Evolutionary conservation across 192 early-diverging fungal genomes (phyloP).

Genomic region (Paraglomus brasilianum): DNA sequence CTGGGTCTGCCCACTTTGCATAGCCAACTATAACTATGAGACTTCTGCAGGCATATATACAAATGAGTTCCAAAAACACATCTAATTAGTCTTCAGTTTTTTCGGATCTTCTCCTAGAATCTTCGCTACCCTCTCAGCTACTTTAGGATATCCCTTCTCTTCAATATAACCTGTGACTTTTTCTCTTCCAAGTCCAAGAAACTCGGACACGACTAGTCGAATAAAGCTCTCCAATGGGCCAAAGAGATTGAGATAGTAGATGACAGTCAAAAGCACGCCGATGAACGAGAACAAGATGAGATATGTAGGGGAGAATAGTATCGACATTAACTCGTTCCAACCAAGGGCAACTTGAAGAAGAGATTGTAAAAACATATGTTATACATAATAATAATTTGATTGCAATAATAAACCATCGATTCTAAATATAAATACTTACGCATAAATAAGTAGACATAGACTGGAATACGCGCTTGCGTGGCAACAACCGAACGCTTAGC

Average conservation of each 20-base stretch:
- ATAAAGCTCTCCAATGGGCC: constrained; percentile 56
- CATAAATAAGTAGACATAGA: constrained; percentile 74
- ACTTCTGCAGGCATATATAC: no score
- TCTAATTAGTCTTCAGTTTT: constrained; percentile 5
- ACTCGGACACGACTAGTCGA: constrained; percentile 30
- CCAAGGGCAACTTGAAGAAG: constrained; percentile 70
- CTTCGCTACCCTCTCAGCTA: background rate
- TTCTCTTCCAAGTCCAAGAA: background rate
- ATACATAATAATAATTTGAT: background rate
- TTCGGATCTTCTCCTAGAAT: background rate
- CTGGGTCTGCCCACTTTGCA: no score
- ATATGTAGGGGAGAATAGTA: constrained; percentile 85
- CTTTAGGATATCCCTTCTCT: background rate
- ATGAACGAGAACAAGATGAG: constrained; percentile 63
- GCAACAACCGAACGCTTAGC: constrained; percentile 93
- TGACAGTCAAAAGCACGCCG: constrained; percentile 54
- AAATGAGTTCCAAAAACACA: no score
- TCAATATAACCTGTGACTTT: background rate
- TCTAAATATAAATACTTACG: constrained; percentile 6
- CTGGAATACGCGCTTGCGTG: constrained; percentile 82
- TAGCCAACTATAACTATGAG: no score
- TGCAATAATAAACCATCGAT: no score
- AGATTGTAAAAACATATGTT: background rate
- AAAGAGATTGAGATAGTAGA: constrained; percentile 66
- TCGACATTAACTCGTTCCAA: constrained; percentile 92